phyloP scores from a whole-genome alignment of 805 yeast genomes.

The Zygosaccharomyces rouxii region DNA sequence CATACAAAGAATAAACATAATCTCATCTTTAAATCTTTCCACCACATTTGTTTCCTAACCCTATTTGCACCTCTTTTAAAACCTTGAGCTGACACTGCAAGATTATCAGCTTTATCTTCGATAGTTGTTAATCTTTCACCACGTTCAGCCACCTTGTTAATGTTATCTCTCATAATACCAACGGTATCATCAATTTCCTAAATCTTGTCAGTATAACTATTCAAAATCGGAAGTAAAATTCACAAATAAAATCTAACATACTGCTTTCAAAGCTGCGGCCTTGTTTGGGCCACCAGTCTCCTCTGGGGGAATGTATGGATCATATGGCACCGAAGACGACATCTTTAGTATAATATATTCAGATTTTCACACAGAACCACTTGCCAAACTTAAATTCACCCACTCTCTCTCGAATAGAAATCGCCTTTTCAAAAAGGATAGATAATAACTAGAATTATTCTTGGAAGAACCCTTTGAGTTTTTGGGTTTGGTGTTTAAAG shows the following conservation, averaged over 20 bases:
- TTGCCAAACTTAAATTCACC: neutral
- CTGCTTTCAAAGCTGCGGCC: constrained; percentile 81
- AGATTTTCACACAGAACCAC: neutral
- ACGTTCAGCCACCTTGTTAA: constrained; percentile 87
- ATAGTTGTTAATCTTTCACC: constrained; percentile 91
- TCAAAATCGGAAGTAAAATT: neutral
- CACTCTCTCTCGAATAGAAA: neutral
- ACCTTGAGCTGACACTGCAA: constrained; percentile 89
- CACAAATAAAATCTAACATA: constrained; percentile 36
- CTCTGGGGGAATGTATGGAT: constrained; percentile 74
- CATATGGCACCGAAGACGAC: constrained; percentile 81
- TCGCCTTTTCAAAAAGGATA: neutral
- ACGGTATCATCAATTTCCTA: constrained; percentile 92
- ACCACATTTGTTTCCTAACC: constrained; percentile 98
- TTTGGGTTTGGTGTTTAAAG: constrained; percentile 1
- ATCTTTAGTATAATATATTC: constrained; percentile 31
- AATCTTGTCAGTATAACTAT: neutral
- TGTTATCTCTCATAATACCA: constrained; percentile 95
- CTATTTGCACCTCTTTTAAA: constrained; percentile 96
- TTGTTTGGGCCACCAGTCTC: constrained; percentile 37
- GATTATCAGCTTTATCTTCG: constrained; percentile 88
- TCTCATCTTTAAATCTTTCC: constrained; percentile 96
- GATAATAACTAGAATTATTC: too few relatives aligned
- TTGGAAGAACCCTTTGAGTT: neutral
- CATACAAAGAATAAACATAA: constrained; percentile 80